Conservation (phyloP, 176 grass and related monocot genomes). For the Avena sativa region DNA sequence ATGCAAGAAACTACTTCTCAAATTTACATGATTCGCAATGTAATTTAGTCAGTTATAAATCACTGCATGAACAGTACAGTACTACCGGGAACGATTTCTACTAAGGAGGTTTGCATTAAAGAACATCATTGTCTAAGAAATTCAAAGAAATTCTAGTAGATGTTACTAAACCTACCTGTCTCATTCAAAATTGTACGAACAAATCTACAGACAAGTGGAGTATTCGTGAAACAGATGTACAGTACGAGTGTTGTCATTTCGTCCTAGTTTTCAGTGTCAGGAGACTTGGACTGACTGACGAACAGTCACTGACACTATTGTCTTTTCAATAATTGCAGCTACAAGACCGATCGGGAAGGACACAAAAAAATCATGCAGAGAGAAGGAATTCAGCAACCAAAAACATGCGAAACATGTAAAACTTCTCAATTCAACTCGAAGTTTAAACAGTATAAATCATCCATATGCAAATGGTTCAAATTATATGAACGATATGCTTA, state of each 20-base stretch:
- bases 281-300: constrained; percentile 27
- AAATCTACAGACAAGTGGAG: neutral
- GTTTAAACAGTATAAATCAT: neutral
- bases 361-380: neutral
- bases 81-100: neutral
- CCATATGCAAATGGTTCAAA: neutral
- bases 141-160: neutral
- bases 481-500: neutral
- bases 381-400: neutral
- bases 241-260: constrained; percentile 37
- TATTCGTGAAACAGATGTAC: constrained; percentile 31
- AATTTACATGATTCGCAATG: neutral
- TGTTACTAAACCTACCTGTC: neutral
- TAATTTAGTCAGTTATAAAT: neutral
- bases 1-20: neutral
- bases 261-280: constrained; percentile 34
- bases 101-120: neutral
- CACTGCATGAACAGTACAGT: neutral
- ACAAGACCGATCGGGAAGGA: neutral
- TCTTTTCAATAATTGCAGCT: constrained; percentile 52
- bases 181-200: neutral
- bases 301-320: constrained; percentile 57
- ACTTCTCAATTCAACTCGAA: neutral
- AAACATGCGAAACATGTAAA: neutral
- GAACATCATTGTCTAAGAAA: neutral